Evolutionary conservation across 148 eudicot genomes (phyloP).

Genomic region (Amaranthus hypochondriacus): DNA sequence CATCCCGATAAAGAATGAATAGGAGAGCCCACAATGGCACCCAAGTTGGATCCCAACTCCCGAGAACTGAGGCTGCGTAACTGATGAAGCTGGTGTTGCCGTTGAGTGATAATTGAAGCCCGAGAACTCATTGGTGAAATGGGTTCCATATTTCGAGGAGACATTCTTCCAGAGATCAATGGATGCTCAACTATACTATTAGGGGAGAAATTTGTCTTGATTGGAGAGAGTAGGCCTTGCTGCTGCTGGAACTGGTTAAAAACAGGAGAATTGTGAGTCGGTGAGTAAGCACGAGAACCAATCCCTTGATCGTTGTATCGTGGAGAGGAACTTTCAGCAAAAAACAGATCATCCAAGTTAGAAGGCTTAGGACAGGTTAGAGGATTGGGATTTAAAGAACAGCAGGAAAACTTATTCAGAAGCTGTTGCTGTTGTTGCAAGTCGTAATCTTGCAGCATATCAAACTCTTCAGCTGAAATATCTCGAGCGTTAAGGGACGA

Average conservation of each 20-base stretch:
- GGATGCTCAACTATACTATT: constrained; percentile 40
- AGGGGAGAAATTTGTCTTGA: constrained; percentile 56
- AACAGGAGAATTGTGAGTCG: constrained; percentile 53
- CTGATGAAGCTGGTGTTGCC: constrained; percentile 45
- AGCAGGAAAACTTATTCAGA: constrained; percentile 40
- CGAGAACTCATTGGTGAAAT: constrained; percentile 61
- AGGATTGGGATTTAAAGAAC: constrained; percentile 29
- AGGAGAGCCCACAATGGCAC: constrained; percentile 33
- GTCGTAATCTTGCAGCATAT: constrained; percentile 36
- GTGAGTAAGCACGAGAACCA: constrained; percentile 46
- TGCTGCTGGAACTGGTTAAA: constrained; percentile 65
- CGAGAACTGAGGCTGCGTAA: constrained; percentile 71
- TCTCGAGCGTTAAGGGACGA: constrained; percentile 73
- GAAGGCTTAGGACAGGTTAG: constrained; percentile 47
- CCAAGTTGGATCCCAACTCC: constrained; percentile 41
- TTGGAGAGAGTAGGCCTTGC: constrained; percentile 53
- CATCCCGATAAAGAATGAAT: constrained; percentile 38
- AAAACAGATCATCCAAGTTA: constrained; percentile 56
- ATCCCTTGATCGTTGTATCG: constrained; percentile 39
- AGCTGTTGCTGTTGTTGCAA: constrained; percentile 44
- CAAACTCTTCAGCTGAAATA: constrained; percentile 33
- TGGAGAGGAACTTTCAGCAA: constrained; percentile 58
- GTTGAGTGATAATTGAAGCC: constrained; percentile 41
- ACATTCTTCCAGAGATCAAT: constrained; percentile 49
- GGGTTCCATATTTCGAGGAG: constrained; percentile 64